Percentiles rank a stretch among this genome's conserved stretches.
phyloP scores from a whole-genome alignment of 768 basidiomycete genomes.

The Lactarius vividus region DNA sequence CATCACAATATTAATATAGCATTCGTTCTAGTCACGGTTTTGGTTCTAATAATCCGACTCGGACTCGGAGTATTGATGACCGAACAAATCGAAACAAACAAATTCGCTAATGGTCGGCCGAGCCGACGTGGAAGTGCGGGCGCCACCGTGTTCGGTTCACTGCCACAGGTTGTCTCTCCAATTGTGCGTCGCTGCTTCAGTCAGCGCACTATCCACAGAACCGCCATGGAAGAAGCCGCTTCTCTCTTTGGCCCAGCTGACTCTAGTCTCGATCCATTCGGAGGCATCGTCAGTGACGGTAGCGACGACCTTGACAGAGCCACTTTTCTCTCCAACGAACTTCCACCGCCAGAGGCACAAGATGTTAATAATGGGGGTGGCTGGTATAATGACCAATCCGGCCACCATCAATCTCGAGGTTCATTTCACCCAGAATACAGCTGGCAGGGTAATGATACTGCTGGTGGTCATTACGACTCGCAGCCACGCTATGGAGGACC shows the following conservation, averaged over 20 bases:
- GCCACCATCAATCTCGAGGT: slow-evolving; percentile 12
- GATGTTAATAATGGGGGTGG: neutral
- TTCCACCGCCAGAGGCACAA: slow-evolving; percentile 6
- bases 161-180: neutral
- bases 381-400: slow-evolving; percentile 12
- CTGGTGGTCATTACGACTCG: slow-evolving; percentile 9
- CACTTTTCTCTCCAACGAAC: slow-evolving; percentile 1
- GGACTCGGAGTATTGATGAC: neutral
- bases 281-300: slow-evolving; percentile 27
- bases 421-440: slow-evolving; percentile 10
- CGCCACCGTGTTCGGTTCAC: slow-evolving; percentile 5
- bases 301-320: slow-evolving; percentile 5
- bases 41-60: neutral
- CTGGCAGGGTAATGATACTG: slow-evolving; percentile 10
- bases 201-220: slow-evolving; percentile 36
- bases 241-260: slow-evolving; percentile 76
- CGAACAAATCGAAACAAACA: slow-evolving; percentile 26
- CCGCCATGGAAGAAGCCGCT: slow-evolving; percentile 71
- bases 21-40: slow-evolving; percentile 10
- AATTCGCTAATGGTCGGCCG: slow-evolving; percentile 1
- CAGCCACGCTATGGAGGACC: slow-evolving; percentile 14
- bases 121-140: slow-evolving; percentile 17
- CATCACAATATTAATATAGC: slow-evolving; percentile 24
- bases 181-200: slow-evolving; percentile 30
- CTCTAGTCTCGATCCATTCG: slow-evolving; percentile 42